Base-by-base conservation (phyloP, 1,284 basidiomycete genomes). In the Ustilago loliicola region DNA sequence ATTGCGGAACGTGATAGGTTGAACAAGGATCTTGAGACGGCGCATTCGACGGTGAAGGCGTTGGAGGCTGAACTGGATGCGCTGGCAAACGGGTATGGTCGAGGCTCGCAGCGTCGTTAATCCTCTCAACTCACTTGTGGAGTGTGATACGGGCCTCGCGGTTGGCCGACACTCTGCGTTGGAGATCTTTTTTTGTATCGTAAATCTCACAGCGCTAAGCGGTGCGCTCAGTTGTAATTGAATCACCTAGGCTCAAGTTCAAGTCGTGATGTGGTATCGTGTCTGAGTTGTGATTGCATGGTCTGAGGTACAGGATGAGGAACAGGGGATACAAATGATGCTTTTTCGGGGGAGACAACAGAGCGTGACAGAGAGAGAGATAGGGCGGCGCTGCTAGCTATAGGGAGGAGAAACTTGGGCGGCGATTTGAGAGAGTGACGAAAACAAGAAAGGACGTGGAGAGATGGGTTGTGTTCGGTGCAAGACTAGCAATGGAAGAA, bases 1-100 rank as follows among this genome's bases (percentile, higher is more conserved):
- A 86, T 86, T 62, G 85, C 85, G n/a, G 85, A 86, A 67, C 65
- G 85, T 27, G 85, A 86, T 66, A 80, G 85, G 50, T 72, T 86
- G 51, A 86, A 86, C 81, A 85, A 85, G 80, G 85, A 86, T 59
- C 77, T 86, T 30, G 85, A 86, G 59, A 80, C 80, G 3, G 84
- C 85, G 1, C 85, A 86, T 61, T 61, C 72, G n/a, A 70, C 80
- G 10, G 84, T 86, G 73, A 86, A 86, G 81, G 76, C 75, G 42
- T 72, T 86, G 29, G 85, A 86, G 72, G 74, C 82, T 27, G 85
- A 86, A 42, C 56, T 84, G 61, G 75, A 75, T 42, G 70, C 71
- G n/a, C 67, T 81, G 74, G 74, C 77, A 34, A 77, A 74, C 45
- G 80, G 80, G 11, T 81, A 81, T 50, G 79, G 80, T 19, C 58